Evolutionary conservation across 345 rosid genomes (phyloP).

Genomic region (Syzygium oleosum): DNA sequence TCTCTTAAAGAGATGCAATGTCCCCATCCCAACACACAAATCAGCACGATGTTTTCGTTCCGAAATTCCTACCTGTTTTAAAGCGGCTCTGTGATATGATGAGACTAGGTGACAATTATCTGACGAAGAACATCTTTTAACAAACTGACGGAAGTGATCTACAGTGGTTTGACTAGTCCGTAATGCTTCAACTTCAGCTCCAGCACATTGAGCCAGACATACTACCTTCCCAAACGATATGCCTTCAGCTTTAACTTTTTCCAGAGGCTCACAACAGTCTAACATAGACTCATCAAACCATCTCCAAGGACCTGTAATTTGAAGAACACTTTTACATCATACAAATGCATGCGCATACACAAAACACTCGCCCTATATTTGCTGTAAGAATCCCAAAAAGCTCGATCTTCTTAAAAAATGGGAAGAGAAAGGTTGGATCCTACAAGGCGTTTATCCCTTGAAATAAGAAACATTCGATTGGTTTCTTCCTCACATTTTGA

Average conservation of each 20-base stretch:
- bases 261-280: constrained; percentile 86
- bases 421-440: background rate
- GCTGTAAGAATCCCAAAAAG: background rate
- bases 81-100: constrained; percentile 59
- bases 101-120: constrained; percentile 76
- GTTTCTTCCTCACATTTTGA: background rate
- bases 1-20: background rate
- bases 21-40: background rate
- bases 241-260: constrained; percentile 70
- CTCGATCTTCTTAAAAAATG: background rate
- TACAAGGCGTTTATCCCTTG: background rate
- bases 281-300: constrained; percentile 98
- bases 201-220: constrained; percentile 82
- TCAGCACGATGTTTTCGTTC: background rate
- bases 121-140: constrained; percentile 51
- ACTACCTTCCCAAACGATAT: constrained; percentile 86
- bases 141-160: constrained; percentile 57
- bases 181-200: constrained; percentile 85
- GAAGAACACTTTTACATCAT: background rate
- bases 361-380: background rate
- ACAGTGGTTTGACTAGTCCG: constrained; percentile 68
- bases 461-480: background rate
- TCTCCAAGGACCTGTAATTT: constrained; percentile 84
- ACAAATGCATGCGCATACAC: background rate
- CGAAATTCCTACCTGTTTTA: constrained; percentile 49